Base-by-base conservation (phyloP, 257 asterid species). In the Jasminum sambac region DNA sequence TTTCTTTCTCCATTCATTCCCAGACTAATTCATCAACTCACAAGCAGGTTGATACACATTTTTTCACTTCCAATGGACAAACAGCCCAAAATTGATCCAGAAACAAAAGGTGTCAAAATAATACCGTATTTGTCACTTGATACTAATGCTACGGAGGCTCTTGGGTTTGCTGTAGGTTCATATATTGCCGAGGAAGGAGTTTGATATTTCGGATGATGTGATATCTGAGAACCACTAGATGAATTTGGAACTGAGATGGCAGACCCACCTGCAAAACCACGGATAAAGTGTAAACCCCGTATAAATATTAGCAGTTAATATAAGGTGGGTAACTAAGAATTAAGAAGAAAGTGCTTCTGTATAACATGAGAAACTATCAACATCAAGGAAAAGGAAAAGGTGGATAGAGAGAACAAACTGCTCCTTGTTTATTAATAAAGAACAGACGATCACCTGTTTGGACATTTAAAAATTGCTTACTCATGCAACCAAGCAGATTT, bases 161-260 rank as follows among this genome's bases (percentile, higher is more conserved):
- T 84, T 65, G 77, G 58, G 36, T 69, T 63, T 77, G 82, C 96
- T 24, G 84, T 44, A 62, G 85, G 60, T 66, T 86, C 95, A 77
- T 88, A 85, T 60, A 85, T 83, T 69, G 93, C 96, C 60, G 95
- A 83, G 72, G 86, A 79, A 43, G 96, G 90, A 72, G 71, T 85
- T 75, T 88, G 98, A 81, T 85, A 88, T 68, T 87, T 82, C 5
- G 79, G 86, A 66, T 81, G 80, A 63, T 77, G 79, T 44, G 87
- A 72, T 79, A 83, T 87, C 70, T 82, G 88, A 43, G 88, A 77
- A 74, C 80, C 71, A 67, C 78, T 63, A 3, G 66, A 68, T 65
- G 80, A 64, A 74, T 68, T 74, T 73, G 84, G 36, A 58, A 79
- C 24, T 44, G 84, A 69, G 74, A 77, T 68, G 60, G 73, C 73